Evolutionary conservation across 768 basidiomycete species (phyloP).

Genomic region (Xanthoconium purpureum): DNA sequence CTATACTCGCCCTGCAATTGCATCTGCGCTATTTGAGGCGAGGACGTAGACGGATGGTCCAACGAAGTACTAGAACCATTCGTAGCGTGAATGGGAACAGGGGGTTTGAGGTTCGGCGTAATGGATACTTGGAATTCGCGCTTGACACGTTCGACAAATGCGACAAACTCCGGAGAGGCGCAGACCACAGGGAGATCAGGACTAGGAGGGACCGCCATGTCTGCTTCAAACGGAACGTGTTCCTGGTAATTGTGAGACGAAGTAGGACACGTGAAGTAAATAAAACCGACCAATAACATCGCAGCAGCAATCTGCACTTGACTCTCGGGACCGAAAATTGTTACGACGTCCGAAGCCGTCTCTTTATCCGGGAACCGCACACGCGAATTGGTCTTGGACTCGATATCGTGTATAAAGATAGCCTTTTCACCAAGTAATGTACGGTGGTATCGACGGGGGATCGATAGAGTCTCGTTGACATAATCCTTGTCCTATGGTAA

Average conservation of each 20-base stretch:
- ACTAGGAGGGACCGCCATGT: constrained; percentile 85
- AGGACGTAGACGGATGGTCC: constrained; percentile 38
- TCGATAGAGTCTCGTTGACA: constrained; percentile 87
- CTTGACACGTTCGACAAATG: constrained; percentile 88
- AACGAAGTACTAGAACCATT: constrained; percentile 51
- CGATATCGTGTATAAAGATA: constrained; percentile 97
- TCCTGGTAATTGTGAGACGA: constrained; percentile 51
- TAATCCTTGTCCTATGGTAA: constrained; percentile 87
- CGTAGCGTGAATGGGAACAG: constrained; percentile 33
- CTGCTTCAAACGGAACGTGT: constrained; percentile 94
- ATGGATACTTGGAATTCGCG: constrained; percentile 92
- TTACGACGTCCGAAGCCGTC: constrained; percentile 89
- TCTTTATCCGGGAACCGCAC: constrained; percentile 94
- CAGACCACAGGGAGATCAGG: constrained; percentile 75
- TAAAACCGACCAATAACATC: constrained; percentile 76
- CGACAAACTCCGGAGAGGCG: constrained; percentile 75
- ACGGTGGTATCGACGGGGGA: constrained; percentile 93
- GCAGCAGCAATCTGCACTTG: constrained; percentile 96
- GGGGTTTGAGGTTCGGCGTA: constrained; percentile 67
- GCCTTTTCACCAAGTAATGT: constrained; percentile 93
- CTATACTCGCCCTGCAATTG: constrained; percentile 60
- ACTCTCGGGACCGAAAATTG: constrained; percentile 95
- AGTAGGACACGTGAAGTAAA: not conserved
- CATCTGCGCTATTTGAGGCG: constrained; percentile 18
- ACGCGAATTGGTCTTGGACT: constrained; percentile 90